A percentile compares a stretch with the other conserved stretches of the same genome.
These are phyloP conservation scores for Rauvolfia tetraphylla DNA, from an alignment of 257 asterid species.

Conservation along the genomic window DNA sequence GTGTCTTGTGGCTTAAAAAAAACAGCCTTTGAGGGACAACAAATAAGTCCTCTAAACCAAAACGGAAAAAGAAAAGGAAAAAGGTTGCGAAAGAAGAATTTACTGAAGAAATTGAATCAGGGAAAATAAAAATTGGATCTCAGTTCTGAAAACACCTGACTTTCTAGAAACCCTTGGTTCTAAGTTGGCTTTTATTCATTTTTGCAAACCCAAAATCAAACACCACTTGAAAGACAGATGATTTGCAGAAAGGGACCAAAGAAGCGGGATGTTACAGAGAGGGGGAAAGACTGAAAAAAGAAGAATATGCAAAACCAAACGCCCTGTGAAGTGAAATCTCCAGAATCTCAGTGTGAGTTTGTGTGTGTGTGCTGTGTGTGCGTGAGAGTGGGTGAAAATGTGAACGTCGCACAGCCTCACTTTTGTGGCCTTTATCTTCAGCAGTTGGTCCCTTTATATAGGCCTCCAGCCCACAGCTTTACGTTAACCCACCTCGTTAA, in stretches of 20 bases:
- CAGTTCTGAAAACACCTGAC: constrained; percentile 80
- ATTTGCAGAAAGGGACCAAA: constrained; percentile 77
- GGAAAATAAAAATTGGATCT: constrained; percentile 34
- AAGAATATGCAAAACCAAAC: neutral
- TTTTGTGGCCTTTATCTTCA: constrained; percentile 20
- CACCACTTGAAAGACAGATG: constrained; percentile 49
- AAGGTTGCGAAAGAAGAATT: neutral
- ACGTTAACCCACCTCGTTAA: constrained; percentile 28
- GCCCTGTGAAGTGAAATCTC: constrained; percentile 2
- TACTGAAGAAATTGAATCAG: neutral
- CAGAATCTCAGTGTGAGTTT: neutral
- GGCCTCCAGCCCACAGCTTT: constrained; percentile 23
- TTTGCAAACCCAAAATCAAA: constrained; percentile 40
- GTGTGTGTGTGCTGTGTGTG: constrained; percentile 15
- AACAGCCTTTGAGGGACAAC: constrained; percentile 45
- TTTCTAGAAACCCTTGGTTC: constrained; percentile 34
- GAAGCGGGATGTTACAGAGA: constrained; percentile 62
- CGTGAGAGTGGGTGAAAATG: constrained; percentile 42
- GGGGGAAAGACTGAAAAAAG: constrained; percentile 27
- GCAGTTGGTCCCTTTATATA: constrained; percentile 36
- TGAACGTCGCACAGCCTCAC: constrained; percentile 43
- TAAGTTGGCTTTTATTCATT: constrained; percentile 42
- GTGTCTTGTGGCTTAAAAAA: constrained; percentile 25
- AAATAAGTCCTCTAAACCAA: constrained; percentile 54
- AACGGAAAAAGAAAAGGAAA: neutral